phyloP scores from a whole-genome alignment of 2,329 filamentous ascomycete species.

The Xylaria polymorpha region DNA sequence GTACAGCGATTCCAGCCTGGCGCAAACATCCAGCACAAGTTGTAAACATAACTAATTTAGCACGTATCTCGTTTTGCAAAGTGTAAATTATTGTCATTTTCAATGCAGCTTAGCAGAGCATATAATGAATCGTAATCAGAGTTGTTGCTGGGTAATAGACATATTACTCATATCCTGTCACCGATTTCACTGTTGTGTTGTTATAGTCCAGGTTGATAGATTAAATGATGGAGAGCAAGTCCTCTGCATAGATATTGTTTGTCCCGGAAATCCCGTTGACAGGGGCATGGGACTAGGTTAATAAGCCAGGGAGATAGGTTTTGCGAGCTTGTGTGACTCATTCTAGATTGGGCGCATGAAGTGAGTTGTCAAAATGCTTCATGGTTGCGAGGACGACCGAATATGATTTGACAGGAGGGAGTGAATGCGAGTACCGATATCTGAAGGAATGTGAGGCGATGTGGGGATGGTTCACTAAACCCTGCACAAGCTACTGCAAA shows the following conservation, averaged over 20 bases:
- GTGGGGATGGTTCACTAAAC: slow-evolving; percentile 12
- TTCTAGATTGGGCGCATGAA: slow-evolving; percentile 43
- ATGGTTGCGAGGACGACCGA: slow-evolving; percentile 41
- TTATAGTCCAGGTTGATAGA: background rate
- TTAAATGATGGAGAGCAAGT: background rate
- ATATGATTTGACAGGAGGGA: slow-evolving; percentile 36
- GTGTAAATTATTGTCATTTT: slow-evolving; percentile 29
- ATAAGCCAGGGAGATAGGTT: slow-evolving; percentile 46
- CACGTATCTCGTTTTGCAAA: slow-evolving; percentile 1
- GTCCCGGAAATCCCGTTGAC: slow-evolving; percentile 8
- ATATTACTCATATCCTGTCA: background rate
- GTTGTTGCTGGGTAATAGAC: background rate
- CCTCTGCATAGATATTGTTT: slow-evolving; percentile 4
- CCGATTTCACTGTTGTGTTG: background rate
- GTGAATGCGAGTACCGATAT: slow-evolving; percentile 13
- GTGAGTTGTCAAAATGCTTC: slow-evolving; percentile 40
- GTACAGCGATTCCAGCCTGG: slow-evolving; percentile 62
- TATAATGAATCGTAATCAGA: background rate
- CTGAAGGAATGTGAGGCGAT: slow-evolving; percentile 10
- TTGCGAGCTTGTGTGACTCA: slow-evolving; percentile 50
- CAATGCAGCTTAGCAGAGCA: slow-evolving; percentile 4
- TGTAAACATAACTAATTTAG: slow-evolving; percentile 51
- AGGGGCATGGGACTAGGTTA: background rate
- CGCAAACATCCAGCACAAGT: slow-evolving; percentile 61
- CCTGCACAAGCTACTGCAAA: slow-evolving; percentile 10